Base-by-base conservation (phyloP, 208 protist genomes). In the Leptomonas seymouri region DNA sequence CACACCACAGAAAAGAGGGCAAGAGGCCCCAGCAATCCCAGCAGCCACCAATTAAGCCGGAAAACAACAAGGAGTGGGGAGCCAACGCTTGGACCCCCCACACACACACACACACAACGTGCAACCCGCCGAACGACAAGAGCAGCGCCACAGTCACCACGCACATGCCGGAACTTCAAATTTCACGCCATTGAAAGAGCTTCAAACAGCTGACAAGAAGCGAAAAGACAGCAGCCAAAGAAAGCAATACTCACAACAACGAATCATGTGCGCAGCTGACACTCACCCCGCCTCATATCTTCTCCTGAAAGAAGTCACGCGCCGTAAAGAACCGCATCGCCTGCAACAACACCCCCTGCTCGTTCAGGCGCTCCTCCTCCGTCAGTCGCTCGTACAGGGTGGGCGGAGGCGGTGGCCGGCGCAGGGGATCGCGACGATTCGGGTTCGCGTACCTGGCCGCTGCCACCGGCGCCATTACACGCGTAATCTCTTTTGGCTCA, bases 261-360 rank as follows among this genome's bases (percentile, higher is more conserved):
- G 9, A 9, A 39, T 3, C 34, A 12, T 39, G 7, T 12, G 9
- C 3, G 34, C 9, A 9, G 9, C 20, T 28, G 31, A 25, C 14
- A 15, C 36, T 11, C 8, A 23, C 31, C 30, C 34, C 15, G 20
- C 30, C 31, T 54, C 53, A 48, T 30, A 58, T 49, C 41, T 73
- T 61, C 34, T 49, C 48, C 39, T 85, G 44, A 53, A 97, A 91
- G 70, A 94, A 97, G 25, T 89, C 69, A 1, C 76, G 58, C n/a
- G 71, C 74, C 1, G 88, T 85, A 65, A 97, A 95, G 65, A 92
- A 95, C 21, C 87, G 87, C 28, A 95, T 71, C 12, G 89, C 89
- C 77, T 97, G 92, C 41, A 97, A 76, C 14, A 97, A 72, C 45
- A 95, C 58, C 0, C 88, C 87, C 39, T 80, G 72, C 63, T 97